Evolutionary conservation across 2,329 filamentous ascomycete genomes (phyloP).

Genomic region (Microcyclospora pomicola): DNA sequence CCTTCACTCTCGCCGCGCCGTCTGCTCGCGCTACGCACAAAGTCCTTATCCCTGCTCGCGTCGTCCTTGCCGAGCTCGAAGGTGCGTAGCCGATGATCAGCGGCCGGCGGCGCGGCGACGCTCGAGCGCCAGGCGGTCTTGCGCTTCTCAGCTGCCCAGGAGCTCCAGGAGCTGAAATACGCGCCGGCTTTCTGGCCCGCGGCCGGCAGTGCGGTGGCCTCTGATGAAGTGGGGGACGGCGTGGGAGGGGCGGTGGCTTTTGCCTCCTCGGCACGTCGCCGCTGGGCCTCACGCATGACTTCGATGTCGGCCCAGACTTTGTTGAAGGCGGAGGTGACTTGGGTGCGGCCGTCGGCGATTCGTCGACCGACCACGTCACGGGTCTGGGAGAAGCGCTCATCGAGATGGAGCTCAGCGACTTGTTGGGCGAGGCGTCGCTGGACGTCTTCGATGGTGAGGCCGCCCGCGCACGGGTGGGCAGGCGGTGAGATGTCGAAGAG

Average conservation of each 20-base stretch:
- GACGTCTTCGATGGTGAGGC: slow-evolving; percentile 84
- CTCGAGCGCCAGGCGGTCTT: slow-evolving; percentile 34
- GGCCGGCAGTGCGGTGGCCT: slow-evolving; percentile 4
- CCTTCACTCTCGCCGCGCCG: too few species aligned
- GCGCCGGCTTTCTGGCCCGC: slow-evolving; percentile 41
- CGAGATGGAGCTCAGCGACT: slow-evolving; percentile 83
- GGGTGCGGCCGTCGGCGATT: slow-evolving; percentile 74
- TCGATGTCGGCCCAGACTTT: slow-evolving; percentile 87
- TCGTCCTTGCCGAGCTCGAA: too few species aligned
- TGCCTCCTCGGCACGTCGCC: slow-evolving; percentile 46
- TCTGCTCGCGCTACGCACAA: too few species aligned
- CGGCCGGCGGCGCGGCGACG: too few species aligned
- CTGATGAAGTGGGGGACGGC: slow-evolving; percentile 2
- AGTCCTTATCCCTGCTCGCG: too few species aligned
- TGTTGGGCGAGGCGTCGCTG: slow-evolving; percentile 82
- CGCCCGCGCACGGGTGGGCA: slow-evolving; percentile 82
- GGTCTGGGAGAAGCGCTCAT: slow-evolving; percentile 74
- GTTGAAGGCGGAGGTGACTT: slow-evolving; percentile 75
- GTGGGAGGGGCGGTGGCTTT: slow-evolving; percentile 23
- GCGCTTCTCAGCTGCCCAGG: slow-evolving; percentile 61
- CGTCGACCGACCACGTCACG: slow-evolving; percentile 79
- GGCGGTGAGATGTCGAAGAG: slow-evolving; percentile 92
- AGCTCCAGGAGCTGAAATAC: slow-evolving; percentile 49
- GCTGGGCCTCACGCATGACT: slow-evolving; percentile 58
- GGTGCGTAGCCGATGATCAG: too few species aligned